Evolutionary conservation across 805 yeast species (phyloP).

Genomic region (Yamadazyma nakazawae): DNA sequence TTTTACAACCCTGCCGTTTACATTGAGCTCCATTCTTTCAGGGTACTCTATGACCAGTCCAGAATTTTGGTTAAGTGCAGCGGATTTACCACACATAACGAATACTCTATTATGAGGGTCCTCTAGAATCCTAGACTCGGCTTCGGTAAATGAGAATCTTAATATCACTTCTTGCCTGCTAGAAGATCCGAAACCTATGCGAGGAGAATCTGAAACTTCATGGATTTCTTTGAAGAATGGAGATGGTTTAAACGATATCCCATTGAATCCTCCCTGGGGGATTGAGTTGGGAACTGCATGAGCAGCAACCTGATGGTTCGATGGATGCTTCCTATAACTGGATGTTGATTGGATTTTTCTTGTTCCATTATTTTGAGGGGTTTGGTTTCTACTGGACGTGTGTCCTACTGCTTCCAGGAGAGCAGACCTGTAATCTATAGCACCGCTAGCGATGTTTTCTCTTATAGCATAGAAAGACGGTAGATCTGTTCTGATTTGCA

Average conservation of each 20-base stretch:
- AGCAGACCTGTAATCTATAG: constrained; percentile 1
- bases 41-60: constrained; percentile 57
- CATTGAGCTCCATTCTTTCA: constrained; percentile 59
- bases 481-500: constrained; percentile 2
- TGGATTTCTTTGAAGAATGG: constrained; percentile 54
- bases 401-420: background rate
- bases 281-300: background rate
- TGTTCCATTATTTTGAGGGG: background rate
- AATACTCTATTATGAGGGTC: constrained; percentile 30
- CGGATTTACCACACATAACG: constrained; percentile 51
- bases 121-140: constrained; percentile 36
- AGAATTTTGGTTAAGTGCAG: background rate
- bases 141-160: constrained; percentile 42
- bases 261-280: background rate
- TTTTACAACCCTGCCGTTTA: constrained; percentile 47
- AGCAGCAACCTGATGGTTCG: background rate
- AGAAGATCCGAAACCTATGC: constrained; percentile 32
- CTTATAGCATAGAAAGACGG: background rate
- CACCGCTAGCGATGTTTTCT: background rate
- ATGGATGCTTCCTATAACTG: constrained; percentile 1
- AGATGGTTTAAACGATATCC: background rate
- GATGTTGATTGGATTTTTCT: background rate
- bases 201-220: constrained; percentile 48
- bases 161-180: constrained; percentile 15
- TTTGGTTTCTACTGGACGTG: background rate